These are phyloP conservation scores for Ceratocystis eucalypticola DNA, from an alignment of 2,329 filamentous ascomycete genomes.

Conservation along the genomic window DNA sequence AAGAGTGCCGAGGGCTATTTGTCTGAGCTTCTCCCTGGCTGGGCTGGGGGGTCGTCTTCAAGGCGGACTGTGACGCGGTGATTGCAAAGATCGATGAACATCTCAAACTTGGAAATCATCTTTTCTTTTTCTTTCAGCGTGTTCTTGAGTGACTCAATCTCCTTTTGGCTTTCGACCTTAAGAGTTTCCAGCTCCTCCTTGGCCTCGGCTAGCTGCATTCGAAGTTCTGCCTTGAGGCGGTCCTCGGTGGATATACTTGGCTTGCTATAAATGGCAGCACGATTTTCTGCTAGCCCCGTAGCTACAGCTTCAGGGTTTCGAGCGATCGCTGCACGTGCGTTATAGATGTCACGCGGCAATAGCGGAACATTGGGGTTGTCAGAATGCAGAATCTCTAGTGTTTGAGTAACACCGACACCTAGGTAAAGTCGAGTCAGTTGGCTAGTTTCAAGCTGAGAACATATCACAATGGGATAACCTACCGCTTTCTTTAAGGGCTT, in stretches of 20 bases:
- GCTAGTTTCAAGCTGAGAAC: neutral
- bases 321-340: constrained; percentile 52
- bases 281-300: constrained; percentile 44
- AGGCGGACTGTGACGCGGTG: constrained; percentile 50
- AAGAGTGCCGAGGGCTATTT: constrained; percentile 8
- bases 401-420: constrained; percentile 53
- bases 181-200: constrained; percentile 43
- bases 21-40: constrained; percentile 16
- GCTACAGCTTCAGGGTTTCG: constrained; percentile 50
- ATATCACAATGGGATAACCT: constrained; percentile 25
- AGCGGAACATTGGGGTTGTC: constrained; percentile 51
- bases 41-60: constrained; percentile 22
- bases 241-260: constrained; percentile 50
- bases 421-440: constrained; percentile 19
- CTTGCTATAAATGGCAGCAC: constrained; percentile 53
- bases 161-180: constrained; percentile 42
- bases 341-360: constrained; percentile 53
- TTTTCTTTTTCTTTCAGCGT: constrained; percentile 50
- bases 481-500: constrained; percentile 53
- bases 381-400: constrained; percentile 50
- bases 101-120: constrained; percentile 50
- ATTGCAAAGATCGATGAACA: constrained; percentile 58
- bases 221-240: constrained; percentile 47
- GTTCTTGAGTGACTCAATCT: constrained; percentile 44
- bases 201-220: constrained; percentile 45